Conservation (phyloP, 495 filamentous ascomycete genomes). For the Evansstolkia leycettana region DNA sequence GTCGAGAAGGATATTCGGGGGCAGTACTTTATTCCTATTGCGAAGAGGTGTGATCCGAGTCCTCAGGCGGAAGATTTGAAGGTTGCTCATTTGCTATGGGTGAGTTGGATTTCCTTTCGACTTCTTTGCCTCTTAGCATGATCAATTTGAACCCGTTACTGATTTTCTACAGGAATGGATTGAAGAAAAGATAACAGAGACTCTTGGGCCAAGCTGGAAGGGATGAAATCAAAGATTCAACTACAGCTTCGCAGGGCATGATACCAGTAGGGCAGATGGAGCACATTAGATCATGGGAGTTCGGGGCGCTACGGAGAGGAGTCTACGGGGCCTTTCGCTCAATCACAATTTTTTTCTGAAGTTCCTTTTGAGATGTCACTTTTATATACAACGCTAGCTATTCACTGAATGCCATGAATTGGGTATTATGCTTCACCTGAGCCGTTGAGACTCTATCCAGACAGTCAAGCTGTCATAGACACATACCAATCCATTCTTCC, state of each 20-base stretch:
- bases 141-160: background rate
- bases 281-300: too few species aligned
- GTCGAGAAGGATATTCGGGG: conserved; percentile 10
- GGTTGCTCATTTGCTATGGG: conserved; percentile 18
- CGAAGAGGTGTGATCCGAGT: conserved; percentile 10
- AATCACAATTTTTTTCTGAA: too few species aligned
- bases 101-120: conserved; percentile 3
- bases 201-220: conserved; percentile 5
- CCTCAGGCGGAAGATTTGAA: conserved; percentile 11
- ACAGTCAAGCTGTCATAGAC: conserved; percentile 25
- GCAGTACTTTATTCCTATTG: conserved; percentile 25
- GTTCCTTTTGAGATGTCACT: too few species aligned
- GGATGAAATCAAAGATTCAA: background rate
- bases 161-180: conserved; percentile 10
- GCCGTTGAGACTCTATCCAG: background rate
- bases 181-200: conserved; percentile 8
- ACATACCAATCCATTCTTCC: conserved; percentile 76
- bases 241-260: too few species aligned
- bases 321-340: too few species aligned
- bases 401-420: too few species aligned
- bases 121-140: background rate
- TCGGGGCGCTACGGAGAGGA: too few species aligned
- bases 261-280: too few species aligned
- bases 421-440: background rate
- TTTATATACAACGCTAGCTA: too few species aligned